A percentile compares a stretch with the other conserved stretches of the same genome.
phyloP scores from a whole-genome alignment of 352 stramenopile species.

The Salisapilia sapeloensis region DNA sequence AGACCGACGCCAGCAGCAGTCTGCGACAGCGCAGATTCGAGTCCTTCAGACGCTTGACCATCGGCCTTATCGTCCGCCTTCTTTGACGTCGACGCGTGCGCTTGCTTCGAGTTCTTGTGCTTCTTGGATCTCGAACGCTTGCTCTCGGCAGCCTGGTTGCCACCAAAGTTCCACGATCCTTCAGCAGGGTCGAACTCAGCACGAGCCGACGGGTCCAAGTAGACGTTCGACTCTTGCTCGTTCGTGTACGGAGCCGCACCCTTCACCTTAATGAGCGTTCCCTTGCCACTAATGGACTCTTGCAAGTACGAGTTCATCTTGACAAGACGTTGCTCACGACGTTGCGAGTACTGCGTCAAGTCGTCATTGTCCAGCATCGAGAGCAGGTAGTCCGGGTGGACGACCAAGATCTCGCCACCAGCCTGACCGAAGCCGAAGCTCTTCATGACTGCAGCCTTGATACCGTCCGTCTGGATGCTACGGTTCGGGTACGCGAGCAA shows the following conservation, averaged over 20 bases:
- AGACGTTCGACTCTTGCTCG: slow-evolving; percentile 69
- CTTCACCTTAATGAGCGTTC: slow-evolving; percentile 67
- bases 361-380: slow-evolving; percentile 23
- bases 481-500: slow-evolving; percentile 72
- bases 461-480: slow-evolving; percentile 50
- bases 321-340: slow-evolving; percentile 35
- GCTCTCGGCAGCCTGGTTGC: slow-evolving; percentile 6
- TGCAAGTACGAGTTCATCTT: slow-evolving; percentile 68
- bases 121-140: slow-evolving; percentile 22
- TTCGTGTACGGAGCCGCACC: slow-evolving; percentile 61
- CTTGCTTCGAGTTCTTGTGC: slow-evolving; percentile 9
- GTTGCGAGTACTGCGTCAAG: slow-evolving; percentile 37
- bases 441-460: slow-evolving; percentile 72
- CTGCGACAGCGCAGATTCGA: slow-evolving; percentile 34
- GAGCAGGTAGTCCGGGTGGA: slow-evolving; percentile 62
- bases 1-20: slow-evolving; percentile 28
- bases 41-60: slow-evolving; percentile 6
- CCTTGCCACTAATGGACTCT: slow-evolving; percentile 58
- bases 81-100: background rate
- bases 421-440: slow-evolving; percentile 77
- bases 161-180: slow-evolving; percentile 59
- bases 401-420: slow-evolving; percentile 47
- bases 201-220: slow-evolving; percentile 66
- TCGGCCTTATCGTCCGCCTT: background rate
- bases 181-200: slow-evolving; percentile 47